phyloP scores from a whole-genome alignment of 1,139 yeast genomes.

The Barnettozyma hawaiiensis region DNA sequence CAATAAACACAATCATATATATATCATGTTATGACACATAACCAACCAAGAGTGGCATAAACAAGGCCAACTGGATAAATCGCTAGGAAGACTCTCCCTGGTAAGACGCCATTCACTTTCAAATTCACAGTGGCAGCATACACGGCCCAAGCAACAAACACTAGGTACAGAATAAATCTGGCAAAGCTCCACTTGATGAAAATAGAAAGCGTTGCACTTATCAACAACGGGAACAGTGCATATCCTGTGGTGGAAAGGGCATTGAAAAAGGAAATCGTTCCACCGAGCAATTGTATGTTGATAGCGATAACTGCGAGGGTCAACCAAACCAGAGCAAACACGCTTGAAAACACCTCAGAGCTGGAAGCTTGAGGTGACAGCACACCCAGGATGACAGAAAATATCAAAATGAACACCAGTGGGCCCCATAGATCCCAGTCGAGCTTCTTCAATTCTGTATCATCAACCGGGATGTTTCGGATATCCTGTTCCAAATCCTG shows the following conservation, averaged over 20 bases:
- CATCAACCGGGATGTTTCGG: conserved; percentile 23
- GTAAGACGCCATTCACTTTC: conserved; percentile 62
- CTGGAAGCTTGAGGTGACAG: conserved; percentile 35
- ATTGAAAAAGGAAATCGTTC: conserved; percentile 66
- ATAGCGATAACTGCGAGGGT: conserved; percentile 49
- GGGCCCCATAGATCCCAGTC: conserved; percentile 96
- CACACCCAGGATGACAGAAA: conserved; percentile 46
- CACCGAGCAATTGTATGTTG: conserved; percentile 73
- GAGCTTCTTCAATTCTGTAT: conserved; percentile 29
- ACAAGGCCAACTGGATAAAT: conserved; percentile 75
- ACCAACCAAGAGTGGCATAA: conserved; percentile 71
- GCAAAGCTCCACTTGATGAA: conserved; percentile 50
- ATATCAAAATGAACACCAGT: conserved; percentile 59
- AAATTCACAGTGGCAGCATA: conserved; percentile 63
- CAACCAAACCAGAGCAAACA: conserved; percentile 54
- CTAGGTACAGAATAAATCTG: conserved; percentile 46
- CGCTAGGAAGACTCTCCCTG: conserved; percentile 66
- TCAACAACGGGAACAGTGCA: conserved; percentile 69
- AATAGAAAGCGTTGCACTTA: conserved; percentile 59
- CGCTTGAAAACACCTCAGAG: conserved; percentile 55
- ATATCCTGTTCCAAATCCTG: conserved; percentile 26
- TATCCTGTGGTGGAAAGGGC: conserved; percentile 81
- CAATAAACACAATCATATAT: too few relatives aligned
- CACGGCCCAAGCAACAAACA: conserved; percentile 66
- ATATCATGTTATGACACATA: conserved; percentile 40